Percentiles rank a stretch among this genome's conserved stretches.
Conservation (phyloP, 2,329 filamentous ascomycete genomes). For the Penicillium palitans region DNA sequence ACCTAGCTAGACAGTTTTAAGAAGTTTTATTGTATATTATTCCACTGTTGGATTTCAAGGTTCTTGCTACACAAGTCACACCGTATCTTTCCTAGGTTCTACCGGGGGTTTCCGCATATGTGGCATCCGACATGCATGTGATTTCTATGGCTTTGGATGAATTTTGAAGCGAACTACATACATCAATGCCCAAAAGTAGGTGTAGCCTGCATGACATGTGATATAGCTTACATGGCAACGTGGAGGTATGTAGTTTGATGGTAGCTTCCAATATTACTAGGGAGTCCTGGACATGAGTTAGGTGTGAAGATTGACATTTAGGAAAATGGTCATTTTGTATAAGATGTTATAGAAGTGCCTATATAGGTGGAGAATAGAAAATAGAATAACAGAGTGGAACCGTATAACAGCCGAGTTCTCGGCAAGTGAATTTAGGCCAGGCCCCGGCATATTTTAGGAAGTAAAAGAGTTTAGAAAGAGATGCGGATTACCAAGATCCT, state of each 20-base stretch:
- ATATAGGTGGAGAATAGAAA: background rate
- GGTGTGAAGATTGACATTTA: background rate
- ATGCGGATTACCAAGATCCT: background rate
- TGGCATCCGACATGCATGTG: background rate
- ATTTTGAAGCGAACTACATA: background rate
- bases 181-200: background rate
- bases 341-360: too few relatives aligned
- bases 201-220: background rate
- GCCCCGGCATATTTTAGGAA: background rate
- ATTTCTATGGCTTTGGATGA: background rate
- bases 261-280: background rate
- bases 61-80: background rate
- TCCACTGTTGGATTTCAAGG: background rate
- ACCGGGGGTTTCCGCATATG: background rate
- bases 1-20: background rate
- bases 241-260: background rate
- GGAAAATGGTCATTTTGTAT: background rate
- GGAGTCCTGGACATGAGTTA: background rate
- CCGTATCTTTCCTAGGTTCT: background rate
- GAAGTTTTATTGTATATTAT: conserved; percentile 1
- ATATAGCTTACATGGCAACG: background rate
- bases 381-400: background rate
- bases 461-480: background rate
- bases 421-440: too few relatives aligned
- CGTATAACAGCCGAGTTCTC: background rate